Conservation (phyloP, 2,329 filamentous ascomycete genomes). For the Diplodia corticola region DNA sequence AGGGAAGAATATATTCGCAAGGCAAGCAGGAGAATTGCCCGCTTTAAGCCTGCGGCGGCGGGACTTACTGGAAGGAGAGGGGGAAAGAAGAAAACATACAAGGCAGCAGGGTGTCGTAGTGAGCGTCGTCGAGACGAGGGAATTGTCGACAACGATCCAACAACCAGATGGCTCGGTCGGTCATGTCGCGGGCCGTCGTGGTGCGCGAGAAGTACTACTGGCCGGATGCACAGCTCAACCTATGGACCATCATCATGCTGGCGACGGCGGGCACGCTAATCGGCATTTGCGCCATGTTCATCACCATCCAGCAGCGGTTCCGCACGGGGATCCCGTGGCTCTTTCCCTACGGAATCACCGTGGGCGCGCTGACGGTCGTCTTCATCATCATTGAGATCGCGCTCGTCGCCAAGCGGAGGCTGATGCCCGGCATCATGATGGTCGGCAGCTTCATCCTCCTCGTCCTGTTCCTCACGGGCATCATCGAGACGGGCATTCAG, state of each 20-base stretch:
- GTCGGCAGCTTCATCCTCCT: constrained; percentile 62
- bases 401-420: constrained; percentile 56
- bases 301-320: constrained; percentile 58
- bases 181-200: constrained; percentile 43
- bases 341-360: constrained; percentile 63
- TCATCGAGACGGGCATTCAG: constrained; percentile 64
- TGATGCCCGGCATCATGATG: constrained; percentile 61
- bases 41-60: background rate
- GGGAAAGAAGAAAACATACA: background rate
- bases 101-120: background rate
- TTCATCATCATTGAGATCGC: constrained; percentile 61
- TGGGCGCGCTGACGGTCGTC: constrained; percentile 56
- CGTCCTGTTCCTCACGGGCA: constrained; percentile 60
- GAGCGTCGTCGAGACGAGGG: background rate
- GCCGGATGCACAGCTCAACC: constrained; percentile 65
- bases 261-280: constrained; percentile 58
- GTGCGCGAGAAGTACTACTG: constrained; percentile 60
- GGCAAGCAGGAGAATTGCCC: background rate
- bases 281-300: constrained; percentile 62
- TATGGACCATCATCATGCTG: constrained; percentile 65
- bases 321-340: constrained; percentile 61
- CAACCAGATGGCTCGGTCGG: constrained; percentile 39
- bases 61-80: background rate
- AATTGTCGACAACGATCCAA: too few species aligned
- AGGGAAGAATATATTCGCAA: too few species aligned